phyloP scores from a whole-genome alignment of 306 rosid species.

The Astragalus membranaceus region DNA sequence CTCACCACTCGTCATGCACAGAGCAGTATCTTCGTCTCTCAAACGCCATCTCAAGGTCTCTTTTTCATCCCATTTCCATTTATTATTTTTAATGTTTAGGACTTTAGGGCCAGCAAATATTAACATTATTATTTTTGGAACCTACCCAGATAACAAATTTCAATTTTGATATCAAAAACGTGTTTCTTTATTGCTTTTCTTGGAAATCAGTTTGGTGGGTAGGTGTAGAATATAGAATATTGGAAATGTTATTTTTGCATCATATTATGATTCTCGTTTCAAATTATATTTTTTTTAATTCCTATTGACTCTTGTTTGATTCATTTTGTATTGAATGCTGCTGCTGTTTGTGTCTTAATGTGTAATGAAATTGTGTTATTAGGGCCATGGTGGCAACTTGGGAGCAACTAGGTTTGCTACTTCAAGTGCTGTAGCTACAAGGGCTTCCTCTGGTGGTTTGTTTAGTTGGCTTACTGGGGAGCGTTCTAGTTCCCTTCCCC shows the following conservation, averaged over 20 bases:
- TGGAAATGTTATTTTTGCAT: background rate
- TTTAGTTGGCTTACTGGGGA: constrained; percentile 81
- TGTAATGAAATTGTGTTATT: constrained; percentile 10
- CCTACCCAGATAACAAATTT: background rate
- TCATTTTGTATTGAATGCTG: background rate
- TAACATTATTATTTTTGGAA: background rate
- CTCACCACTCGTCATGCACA: constrained; percentile 42
- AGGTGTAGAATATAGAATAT: background rate
- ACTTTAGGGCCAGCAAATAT: background rate
- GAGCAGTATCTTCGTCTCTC: constrained; percentile 62
- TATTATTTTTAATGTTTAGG: background rate
- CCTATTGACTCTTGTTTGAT: background rate
- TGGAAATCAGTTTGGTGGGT: background rate
- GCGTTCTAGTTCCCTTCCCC: constrained; percentile 48
- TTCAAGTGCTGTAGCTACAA: constrained; percentile 50
- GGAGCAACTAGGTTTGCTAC: constrained; percentile 57
- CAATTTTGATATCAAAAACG: background rate
- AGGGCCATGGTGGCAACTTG: constrained; percentile 55
- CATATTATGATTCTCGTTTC: background rate
- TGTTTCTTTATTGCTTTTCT: background rate
- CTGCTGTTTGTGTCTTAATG: background rate
- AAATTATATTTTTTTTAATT: too few species aligned
- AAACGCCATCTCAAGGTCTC: constrained; percentile 60
- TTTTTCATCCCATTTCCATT: background rate
- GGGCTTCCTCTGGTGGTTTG: constrained; percentile 51